Evolutionary conservation across 495 filamentous ascomycete genomes (phyloP), one percentile per base, ranked within the genome.

Genomic region (Xylaria longipes): DNA sequence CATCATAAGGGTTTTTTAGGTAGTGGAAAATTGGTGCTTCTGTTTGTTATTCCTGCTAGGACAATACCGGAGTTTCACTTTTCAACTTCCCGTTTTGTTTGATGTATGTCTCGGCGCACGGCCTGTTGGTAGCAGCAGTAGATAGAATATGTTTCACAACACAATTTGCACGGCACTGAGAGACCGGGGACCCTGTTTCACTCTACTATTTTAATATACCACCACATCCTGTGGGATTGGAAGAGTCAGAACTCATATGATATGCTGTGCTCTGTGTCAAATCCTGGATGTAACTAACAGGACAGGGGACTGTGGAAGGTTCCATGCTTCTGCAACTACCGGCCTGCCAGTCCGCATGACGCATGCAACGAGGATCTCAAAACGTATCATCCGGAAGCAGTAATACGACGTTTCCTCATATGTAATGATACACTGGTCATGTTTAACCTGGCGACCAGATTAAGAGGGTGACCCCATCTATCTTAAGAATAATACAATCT

Each of bases 61-160:
- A 70, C 45, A 48, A 70, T 12, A 35, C 17, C 27, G 58, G 46
- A 70, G 37, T 25, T 64, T 70, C 58, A 15, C 58, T 64, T 63
- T 69, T 31, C 22, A 45, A 5, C 27, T 43, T n/a, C 41, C 61
- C 31, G 15, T 48, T 50, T 56, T 33, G 33, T 61, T 69, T 69
- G 54, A 69, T 33, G 39, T 70, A 50, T 33, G 39, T 70, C 56
- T 70, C 58, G 58, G 68, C 58, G 41, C 22, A 54, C 8, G 37
- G 39, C 64, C 43, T 62, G 54, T 39, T 37, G 63, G 39, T 64
- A 64, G 25, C 25, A 64, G 25, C 25, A 64, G 57, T 64, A 70
- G 33, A 56, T 64, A 63, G 45, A 70, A 56, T 29, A 31, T 31
- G 68, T 70, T 56, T 35, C 58, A 70, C 58, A 52, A 70, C 68